Evolutionary conservation across 805 yeast genomes (phyloP).

Genomic region (Metschnikowia cerradonensis): DNA sequence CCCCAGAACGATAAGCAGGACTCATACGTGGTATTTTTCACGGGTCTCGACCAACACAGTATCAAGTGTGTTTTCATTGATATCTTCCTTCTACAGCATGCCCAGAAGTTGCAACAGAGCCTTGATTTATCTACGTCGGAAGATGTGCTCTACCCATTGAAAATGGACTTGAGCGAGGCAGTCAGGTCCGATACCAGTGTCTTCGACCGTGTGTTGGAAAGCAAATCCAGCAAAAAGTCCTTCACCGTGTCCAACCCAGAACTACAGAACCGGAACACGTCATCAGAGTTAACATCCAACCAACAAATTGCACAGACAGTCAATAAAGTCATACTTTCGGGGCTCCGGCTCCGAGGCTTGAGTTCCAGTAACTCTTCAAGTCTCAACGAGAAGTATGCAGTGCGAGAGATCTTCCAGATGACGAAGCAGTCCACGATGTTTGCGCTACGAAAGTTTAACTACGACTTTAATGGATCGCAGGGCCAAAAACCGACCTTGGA

Average conservation of each 20-base stretch:
- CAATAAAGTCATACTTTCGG: slow-evolving; percentile 35
- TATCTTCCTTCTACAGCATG: slow-evolving; percentile 15
- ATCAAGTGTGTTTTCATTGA: slow-evolving; percentile 20
- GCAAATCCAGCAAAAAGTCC: slow-evolving; percentile 19
- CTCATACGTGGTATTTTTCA: slow-evolving; percentile 24
- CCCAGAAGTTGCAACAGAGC: slow-evolving; percentile 3
- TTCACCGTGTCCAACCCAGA: slow-evolving; percentile 6
- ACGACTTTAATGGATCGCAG: slow-evolving; percentile 20
- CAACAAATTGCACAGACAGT: slow-evolving; percentile 34
- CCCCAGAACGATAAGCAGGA: slow-evolving; percentile 5
- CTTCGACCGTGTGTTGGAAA: slow-evolving; percentile 35
- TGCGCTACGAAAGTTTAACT: slow-evolving; percentile 35
- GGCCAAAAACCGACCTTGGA: slow-evolving; percentile 17
- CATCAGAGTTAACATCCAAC: slow-evolving; percentile 19
- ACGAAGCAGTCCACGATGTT: slow-evolving; percentile 36
- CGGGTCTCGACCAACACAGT: slow-evolving; percentile 12
- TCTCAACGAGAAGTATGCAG: slow-evolving; percentile 31
- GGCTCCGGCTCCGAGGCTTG: slow-evolving; percentile 39
- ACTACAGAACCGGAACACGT: slow-evolving; percentile 6
- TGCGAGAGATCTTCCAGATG: slow-evolving; percentile 41
- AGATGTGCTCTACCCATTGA: slow-evolving; percentile 7
- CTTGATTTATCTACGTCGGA: neutral
- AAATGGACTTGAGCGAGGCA: neutral
- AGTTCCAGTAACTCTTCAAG: slow-evolving; percentile 20
- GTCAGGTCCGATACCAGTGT: slow-evolving; percentile 20